Percentiles rank a stretch among this genome's conserved stretches.
Evolutionary conservation across 1,284 basidiomycete genomes (phyloP).

Genomic region (Austroboletus niveus): DNA sequence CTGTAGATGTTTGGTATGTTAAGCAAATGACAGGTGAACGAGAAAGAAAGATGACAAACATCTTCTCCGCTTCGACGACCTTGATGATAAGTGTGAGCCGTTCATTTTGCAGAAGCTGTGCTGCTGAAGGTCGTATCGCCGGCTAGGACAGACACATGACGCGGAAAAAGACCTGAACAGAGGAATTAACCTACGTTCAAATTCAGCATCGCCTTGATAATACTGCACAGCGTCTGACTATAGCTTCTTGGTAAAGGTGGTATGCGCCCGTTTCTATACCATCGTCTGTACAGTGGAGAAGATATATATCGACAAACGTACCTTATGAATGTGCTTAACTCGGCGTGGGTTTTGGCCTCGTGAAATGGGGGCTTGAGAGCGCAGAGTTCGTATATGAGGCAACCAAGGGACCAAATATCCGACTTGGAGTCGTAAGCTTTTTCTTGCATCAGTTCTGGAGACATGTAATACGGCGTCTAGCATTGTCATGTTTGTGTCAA

Average conservation of each 20-base stretch:
- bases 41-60: slow-evolving; percentile 45
- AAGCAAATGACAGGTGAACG: neutral
- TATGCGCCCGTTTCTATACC: slow-evolving; percentile 72
- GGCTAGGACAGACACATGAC: slow-evolving; percentile 47
- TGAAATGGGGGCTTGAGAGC: slow-evolving; percentile 89
- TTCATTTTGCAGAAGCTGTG: slow-evolving; percentile 76
- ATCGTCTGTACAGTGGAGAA: slow-evolving; percentile 1
- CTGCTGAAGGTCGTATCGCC: slow-evolving; percentile 78
- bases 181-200: slow-evolving; percentile 59
- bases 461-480: slow-evolving; percentile 98
- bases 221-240: slow-evolving; percentile 65
- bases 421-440: slow-evolving; percentile 96
- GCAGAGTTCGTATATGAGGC: slow-evolving; percentile 94
- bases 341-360: slow-evolving; percentile 84
- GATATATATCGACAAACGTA: slow-evolving; percentile 27
- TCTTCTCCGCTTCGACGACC: slow-evolving; percentile 74
- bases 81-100: slow-evolving; percentile 71
- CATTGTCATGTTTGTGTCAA: neutral
- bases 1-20: slow-evolving; percentile 34
- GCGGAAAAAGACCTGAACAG: neutral
- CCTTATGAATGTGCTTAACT: slow-evolving; percentile 82
- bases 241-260: slow-evolving; percentile 84
- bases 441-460: slow-evolving; percentile 94
- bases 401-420: slow-evolving; percentile 97
- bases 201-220: slow-evolving; percentile 86